Base-by-base conservation (phyloP, 495 filamentous ascomycete species). In the Xylaria telfairii region DNA sequence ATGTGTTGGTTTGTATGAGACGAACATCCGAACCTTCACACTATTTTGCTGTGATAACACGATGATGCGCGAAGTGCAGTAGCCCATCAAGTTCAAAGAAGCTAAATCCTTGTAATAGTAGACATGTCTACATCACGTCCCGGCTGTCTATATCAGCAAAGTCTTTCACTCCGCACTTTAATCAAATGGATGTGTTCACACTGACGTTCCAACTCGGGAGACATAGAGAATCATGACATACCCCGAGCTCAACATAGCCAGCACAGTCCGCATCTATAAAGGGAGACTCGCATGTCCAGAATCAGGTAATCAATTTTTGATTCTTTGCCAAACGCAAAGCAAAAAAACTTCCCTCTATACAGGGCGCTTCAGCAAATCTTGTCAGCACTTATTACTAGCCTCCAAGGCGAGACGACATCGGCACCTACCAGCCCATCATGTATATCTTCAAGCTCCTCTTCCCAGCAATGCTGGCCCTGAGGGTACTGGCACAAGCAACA, bases 391-490 rank as follows among this genome's bases (percentile, higher is more conserved):
- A 17, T 47, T 17, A 7, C 3, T 30, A 44, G 10, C 37, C 30
- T 13, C 28, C 9, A n/a, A 37, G 34, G 34, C 34, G 34, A 37
- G 34, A 37, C 34, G 34, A 8, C 34, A 37, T 37, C 34, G 34
- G 34, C 34, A 37, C 8, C 34, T 37, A 37, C 8, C 34, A 37
- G 28, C n/a, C 9, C 6, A 57, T 15, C 1, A 68, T 69, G 67
- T 30, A 63, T 53, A 53, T 69, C 13, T 53, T 32, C 57, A 69
- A 62, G 67, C 13, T 63, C 26, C 2, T 68, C 34, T 17, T 69
- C 54, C 57, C 67, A 3, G 39, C 41, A 28, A 44, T 63, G 13
- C 34, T 69, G 6, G 56, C 28, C 46, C 32, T 69, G 17, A n/a
- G 41, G 24, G 57, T 56, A 51, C 32, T 54, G 9, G 57, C 67